Conservation (phyloP, 208 protist species). For the Acanthamoeba triangularis region DNA sequence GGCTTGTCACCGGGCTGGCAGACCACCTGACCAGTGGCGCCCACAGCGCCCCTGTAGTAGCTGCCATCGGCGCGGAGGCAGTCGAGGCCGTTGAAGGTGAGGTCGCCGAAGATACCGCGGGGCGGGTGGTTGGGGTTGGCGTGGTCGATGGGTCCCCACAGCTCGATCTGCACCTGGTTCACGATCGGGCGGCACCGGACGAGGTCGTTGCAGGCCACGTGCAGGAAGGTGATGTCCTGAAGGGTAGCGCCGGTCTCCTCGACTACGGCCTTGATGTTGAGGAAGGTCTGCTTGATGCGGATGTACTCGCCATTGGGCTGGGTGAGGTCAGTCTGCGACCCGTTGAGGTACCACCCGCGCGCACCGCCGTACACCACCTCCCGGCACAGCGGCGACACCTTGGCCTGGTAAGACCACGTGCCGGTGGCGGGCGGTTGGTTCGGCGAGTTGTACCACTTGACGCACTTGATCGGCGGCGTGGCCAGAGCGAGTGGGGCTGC, state of each 20-base stretch:
- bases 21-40: not conserved
- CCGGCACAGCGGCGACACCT: not conserved
- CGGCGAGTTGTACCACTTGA: constrained; percentile 1
- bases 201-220: not conserved
- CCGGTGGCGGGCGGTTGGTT: not conserved
- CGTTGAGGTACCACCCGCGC: not conserved
- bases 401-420: not conserved
- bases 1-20: not conserved
- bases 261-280: not conserved
- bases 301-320: constrained; percentile 15
- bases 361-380: not conserved
- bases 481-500: too few species aligned
- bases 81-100: constrained; percentile 1
- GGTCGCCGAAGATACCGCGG: not conserved
- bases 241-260: not conserved
- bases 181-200: not conserved
- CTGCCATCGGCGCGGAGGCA: not conserved
- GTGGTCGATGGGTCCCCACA: not conserved
- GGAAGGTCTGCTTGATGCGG: constrained; percentile 28
- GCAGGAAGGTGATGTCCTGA: not conserved
- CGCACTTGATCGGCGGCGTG: not conserved
- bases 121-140: not conserved
- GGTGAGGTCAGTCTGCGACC: not conserved
- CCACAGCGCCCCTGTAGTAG: not conserved
- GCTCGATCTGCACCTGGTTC: constrained; percentile 13